These are phyloP conservation scores for Periglandula ipomoeae DNA, from an alignment of 2,329 filamentous ascomycete genomes.

Conservation along the genomic window DNA sequence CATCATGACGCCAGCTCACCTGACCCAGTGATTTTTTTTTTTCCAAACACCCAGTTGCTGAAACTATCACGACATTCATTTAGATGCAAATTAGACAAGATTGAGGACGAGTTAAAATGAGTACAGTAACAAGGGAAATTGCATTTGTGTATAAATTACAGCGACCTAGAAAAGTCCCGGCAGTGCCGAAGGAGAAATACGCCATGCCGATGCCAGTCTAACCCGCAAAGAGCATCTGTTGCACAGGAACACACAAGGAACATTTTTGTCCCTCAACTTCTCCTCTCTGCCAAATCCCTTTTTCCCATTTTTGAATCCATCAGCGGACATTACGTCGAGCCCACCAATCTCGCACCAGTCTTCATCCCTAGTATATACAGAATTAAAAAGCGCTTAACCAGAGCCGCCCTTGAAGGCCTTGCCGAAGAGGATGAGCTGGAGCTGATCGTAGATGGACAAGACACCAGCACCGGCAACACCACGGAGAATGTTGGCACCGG, in stretches of 20 bases:
- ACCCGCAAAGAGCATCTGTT: conserved; percentile 34
- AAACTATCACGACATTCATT: background rate
- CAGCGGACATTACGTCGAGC: conserved; percentile 28
- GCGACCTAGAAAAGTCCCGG: conserved; percentile 42
- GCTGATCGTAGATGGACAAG: conserved; percentile 99
- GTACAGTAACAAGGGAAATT: conserved; percentile 35
- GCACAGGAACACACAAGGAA: conserved; percentile 23
- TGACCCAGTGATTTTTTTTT: background rate
- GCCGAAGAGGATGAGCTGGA: conserved; percentile 98
- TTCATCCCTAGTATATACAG: conserved; percentile 33
- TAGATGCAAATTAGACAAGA: background rate
- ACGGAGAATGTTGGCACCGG: conserved; percentile 99
- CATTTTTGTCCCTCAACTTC: conserved; percentile 29
- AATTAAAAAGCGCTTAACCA: conserved; percentile 34
- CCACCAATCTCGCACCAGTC: conserved; percentile 22
- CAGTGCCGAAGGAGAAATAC: conserved; percentile 35
- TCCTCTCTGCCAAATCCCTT: conserved; percentile 38
- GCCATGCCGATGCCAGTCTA: conserved; percentile 42
- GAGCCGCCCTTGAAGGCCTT: conserved; percentile 86
- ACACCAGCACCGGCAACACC: conserved; percentile 99
- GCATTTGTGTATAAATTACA: conserved; percentile 56
- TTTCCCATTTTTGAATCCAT: conserved; percentile 33
- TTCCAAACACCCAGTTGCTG: background rate
- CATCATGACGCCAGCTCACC: background rate
- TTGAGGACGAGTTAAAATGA: background rate